A percentile compares a stretch with the other conserved stretches of the same genome.
These are phyloP conservation scores for Sphagnum fallax DNA, from an alignment of 228 moss, liverwort and hornwort genomes.

Conservation along the genomic window DNA sequence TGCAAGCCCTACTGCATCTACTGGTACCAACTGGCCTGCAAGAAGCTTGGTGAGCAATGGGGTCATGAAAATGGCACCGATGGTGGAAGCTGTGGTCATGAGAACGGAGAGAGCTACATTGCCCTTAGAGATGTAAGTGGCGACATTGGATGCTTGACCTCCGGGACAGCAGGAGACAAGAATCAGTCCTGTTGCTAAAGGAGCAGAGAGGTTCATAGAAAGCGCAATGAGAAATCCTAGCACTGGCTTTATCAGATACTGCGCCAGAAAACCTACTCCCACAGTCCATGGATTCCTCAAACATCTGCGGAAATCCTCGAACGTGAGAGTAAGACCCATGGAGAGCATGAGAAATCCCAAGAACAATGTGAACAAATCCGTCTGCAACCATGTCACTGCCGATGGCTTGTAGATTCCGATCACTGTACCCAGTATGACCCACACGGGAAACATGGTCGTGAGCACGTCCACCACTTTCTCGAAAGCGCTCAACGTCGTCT, in stretches of 20 bases:
- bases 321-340: conserved; percentile 92
- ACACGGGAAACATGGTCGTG: conserved; percentile 91
- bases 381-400: conserved; percentile 96
- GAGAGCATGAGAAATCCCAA: conserved; percentile 94
- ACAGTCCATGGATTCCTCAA: conserved; percentile 97
- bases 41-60: conserved; percentile 86
- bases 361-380: conserved; percentile 78
- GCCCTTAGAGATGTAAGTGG: conserved; percentile 98
- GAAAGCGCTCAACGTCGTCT: conserved; percentile 47
- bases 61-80: conserved; percentile 97
- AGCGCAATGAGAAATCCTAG: conserved; percentile 87
- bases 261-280: conserved; percentile 97
- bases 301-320: conserved; percentile 89
- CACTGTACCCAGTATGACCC: conserved; percentile 89
- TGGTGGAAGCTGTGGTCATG: conserved; percentile 98
- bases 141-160: conserved; percentile 97
- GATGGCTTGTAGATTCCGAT: conserved; percentile 90
- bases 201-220: conserved; percentile 79
- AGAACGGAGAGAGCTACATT: conserved; percentile 97
- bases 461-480: conserved; percentile 92
- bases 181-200: conserved; percentile 90
- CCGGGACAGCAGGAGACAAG: conserved; percentile 96
- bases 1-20: conserved; percentile 91
- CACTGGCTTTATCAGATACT: conserved; percentile 80
- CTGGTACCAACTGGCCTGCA: conserved; percentile 93